Evolutionary conservation across 306 rosid genomes (phyloP).

Genomic region (Canavalia ensiformis): DNA sequence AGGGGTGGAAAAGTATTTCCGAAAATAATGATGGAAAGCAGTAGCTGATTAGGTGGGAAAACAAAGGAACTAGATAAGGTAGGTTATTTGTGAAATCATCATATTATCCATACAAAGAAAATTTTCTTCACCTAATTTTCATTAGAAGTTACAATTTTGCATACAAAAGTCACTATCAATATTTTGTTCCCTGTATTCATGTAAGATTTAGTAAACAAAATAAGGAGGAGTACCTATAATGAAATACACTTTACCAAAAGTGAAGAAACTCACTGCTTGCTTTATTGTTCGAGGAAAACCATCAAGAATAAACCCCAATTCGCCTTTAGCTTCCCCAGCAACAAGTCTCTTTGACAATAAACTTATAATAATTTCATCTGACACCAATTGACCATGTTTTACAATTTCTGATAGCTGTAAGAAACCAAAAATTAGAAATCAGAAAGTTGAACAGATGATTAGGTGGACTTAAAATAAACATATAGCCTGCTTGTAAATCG

Average conservation of each 20-base stretch:
- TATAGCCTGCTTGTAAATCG: no score
- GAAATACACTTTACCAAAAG: slow-evolving; percentile 38
- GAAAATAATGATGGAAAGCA: slow-evolving; percentile 11
- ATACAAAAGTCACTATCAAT: slow-evolving; percentile 17
- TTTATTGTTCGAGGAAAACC: slow-evolving; percentile 94
- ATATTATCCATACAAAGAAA: slow-evolving; percentile 31
- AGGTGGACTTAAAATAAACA: not conserved
- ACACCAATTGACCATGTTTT: slow-evolving; percentile 87
- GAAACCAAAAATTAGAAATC: slow-evolving; percentile 40
- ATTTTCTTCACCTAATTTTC: slow-evolving; percentile 21
- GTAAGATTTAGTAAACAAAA: slow-evolving; percentile 4
- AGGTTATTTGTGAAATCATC: slow-evolving; percentile 21
- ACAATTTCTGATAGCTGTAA: slow-evolving; percentile 90
- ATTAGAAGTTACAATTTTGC: slow-evolving; percentile 27
- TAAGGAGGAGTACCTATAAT: slow-evolving; percentile 8
- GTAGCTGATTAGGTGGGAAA: slow-evolving; percentile 24
- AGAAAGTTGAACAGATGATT: not conserved
- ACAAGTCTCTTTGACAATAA: slow-evolving; percentile 86
- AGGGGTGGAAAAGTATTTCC: not conserved
- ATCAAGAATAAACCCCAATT: slow-evolving; percentile 94
- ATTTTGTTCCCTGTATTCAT: slow-evolving; percentile 13
- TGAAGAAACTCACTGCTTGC: slow-evolving; percentile 84
- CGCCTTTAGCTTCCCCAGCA: slow-evolving; percentile 79
- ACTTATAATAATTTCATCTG: slow-evolving; percentile 87
- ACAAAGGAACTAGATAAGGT: slow-evolving; percentile 19